These are phyloP conservation scores for Microbotryum scabiosae DNA, from an alignment of 1,284 basidiomycete species.

Conservation along the genomic window DNA sequence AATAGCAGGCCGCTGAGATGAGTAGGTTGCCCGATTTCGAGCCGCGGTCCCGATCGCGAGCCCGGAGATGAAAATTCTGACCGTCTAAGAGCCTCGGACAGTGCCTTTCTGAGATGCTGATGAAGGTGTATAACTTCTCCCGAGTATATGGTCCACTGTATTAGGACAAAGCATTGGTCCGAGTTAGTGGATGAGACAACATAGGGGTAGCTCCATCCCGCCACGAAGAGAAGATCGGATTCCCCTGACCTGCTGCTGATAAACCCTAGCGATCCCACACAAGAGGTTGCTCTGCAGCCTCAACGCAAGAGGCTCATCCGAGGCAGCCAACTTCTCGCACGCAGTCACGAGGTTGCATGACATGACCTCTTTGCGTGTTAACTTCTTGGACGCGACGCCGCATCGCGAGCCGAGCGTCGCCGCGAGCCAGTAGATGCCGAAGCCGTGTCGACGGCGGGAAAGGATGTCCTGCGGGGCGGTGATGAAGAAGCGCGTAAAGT, in stretches of 20 bases:
- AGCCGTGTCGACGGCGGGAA: constrained; percentile 21
- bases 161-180: neutral
- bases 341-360: constrained; percentile 28
- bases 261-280: constrained; percentile 25
- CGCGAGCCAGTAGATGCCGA: constrained; percentile 33
- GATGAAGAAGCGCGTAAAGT: constrained; percentile 9
- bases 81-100: constrained; percentile 7
- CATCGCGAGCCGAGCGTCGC: constrained; percentile 25
- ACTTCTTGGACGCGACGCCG: constrained; percentile 17
- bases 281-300: constrained; percentile 21
- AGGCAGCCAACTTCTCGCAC: constrained; percentile 26
- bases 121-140: constrained; percentile 24
- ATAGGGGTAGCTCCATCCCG: neutral
- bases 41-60: too few species aligned
- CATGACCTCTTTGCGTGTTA: constrained; percentile 29
- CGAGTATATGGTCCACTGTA: constrained; percentile 19
- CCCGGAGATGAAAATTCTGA: neutral
- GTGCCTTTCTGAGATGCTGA: constrained; percentile 19
- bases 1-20: neutral
- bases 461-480: constrained; percentile 15
- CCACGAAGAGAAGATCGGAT: neutral
- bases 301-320: constrained; percentile 32
- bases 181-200: neutral
- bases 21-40: too few species aligned
- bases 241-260: constrained; percentile 20